Evolutionary conservation across 106 monocot genomes (phyloP), one percentile per base, ranked within the genome.

Genomic region (Posidonia australis): DNA sequence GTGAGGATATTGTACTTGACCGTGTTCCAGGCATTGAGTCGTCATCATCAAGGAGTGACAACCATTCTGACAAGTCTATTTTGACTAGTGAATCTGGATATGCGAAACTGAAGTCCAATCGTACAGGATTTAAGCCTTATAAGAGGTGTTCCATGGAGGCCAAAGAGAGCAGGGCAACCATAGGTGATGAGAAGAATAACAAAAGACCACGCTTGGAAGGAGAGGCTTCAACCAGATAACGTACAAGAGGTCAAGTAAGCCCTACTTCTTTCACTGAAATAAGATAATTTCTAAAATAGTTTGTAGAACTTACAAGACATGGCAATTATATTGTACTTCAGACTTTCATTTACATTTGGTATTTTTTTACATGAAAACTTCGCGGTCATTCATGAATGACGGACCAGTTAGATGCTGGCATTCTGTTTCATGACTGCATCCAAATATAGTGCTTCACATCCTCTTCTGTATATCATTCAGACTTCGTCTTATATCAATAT

Each of bases 81-180:
- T 36, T 14, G 31, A 70, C 49, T 36, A 45, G 48, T 26, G 76
- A 66, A 3, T 53, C 65, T 19, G 67, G 53, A 25, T 60, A 82
- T 1, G 62, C 52, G 17, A 86, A 79, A 52, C 41, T 72, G 31
- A 83, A 83, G 66, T 36, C 76, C 32, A 68, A 64, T 13, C 67
- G 77, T 54, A 83, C 78, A 18, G 90, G 96, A 46, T 98, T 98
- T 55, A 98, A 90, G 57, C 96, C 96, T 32, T 98, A 98, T 60
- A 90, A 98, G 67, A 80, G 96, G 66, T 84, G 90, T 32, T 87
- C 82, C 5, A 56, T 78, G 14, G 86, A 86, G 62, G 79, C 81
- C 10, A 82, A 77, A 63, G 79, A 78, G 27, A 64, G 60, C 69
- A 74, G 63, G 54, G 18, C 47, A 26, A 36, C 70, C 16, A 44